These are phyloP conservation scores for Cairneyella variabilis DNA, from an alignment of 495 filamentous ascomycete species.

Conservation along the genomic window DNA sequence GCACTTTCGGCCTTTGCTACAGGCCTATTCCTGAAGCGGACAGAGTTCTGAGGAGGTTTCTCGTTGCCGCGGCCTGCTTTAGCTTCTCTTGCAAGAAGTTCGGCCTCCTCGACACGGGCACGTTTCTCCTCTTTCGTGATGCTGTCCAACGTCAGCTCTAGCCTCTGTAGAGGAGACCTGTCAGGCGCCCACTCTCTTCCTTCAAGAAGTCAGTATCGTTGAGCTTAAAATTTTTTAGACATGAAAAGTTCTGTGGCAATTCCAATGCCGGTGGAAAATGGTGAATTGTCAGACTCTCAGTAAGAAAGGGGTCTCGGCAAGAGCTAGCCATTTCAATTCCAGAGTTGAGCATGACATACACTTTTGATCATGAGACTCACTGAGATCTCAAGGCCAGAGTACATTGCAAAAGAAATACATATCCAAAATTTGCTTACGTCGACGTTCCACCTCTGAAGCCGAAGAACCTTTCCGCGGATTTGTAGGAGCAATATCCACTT, in stretches of 20 bases:
- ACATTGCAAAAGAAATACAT: no score
- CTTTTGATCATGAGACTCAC: no score
- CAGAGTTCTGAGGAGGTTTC: slow-evolving; percentile 22
- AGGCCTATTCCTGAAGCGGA: slow-evolving; percentile 27
- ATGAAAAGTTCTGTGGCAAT: no score
- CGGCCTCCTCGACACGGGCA: slow-evolving; percentile 74
- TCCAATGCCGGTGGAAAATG: no score
- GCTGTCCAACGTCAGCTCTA: slow-evolving; percentile 81
- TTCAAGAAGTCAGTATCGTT: background rate
- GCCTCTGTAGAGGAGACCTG: slow-evolving; percentile 84
- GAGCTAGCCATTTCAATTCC: background rate
- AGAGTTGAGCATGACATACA: no score
- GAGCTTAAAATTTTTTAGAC: background rate
- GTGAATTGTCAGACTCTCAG: no score
- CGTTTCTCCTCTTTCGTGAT: slow-evolving; percentile 92
- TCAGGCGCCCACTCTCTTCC: slow-evolving; percentile 62
- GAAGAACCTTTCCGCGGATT: slow-evolving; percentile 10
- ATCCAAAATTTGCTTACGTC: background rate
- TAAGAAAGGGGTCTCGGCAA: no score
- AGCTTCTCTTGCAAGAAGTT: slow-evolving; percentile 53
- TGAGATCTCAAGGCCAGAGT: no score
- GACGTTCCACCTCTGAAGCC: background rate
- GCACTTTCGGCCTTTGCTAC: slow-evolving; percentile 21
- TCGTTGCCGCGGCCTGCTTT: slow-evolving; percentile 34
- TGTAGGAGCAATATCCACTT: background rate